Percentiles rank a stretch among this genome's conserved stretches.
phyloP scores from a whole-genome alignment of 495 filamentous ascomycete species.

The Niebla homalea region DNA sequence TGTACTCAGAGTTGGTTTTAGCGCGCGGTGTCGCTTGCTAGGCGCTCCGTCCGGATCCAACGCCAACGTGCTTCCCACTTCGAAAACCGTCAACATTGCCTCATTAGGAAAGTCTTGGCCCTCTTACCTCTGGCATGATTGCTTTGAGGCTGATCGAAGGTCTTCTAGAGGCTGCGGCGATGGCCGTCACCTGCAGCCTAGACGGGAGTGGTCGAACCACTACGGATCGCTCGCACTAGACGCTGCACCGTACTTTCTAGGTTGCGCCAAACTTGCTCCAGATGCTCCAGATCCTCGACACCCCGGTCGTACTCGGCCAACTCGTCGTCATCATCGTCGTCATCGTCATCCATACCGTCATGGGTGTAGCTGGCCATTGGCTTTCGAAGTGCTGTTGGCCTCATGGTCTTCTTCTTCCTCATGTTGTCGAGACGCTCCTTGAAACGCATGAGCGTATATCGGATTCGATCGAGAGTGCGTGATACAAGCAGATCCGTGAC shows the following conservation, averaged over 20 bases:
- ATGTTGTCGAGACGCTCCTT: constrained; percentile 4
- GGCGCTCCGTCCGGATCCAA: too few species aligned
- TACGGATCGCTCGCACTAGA: constrained; percentile 2
- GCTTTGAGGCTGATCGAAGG: neutral
- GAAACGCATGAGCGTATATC: constrained; percentile 2
- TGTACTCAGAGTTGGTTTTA: too few species aligned
- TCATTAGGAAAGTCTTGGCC: too few species aligned
- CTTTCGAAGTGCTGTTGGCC: neutral
- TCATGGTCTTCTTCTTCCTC: neutral
- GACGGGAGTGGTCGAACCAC: neutral
- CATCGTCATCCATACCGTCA: neutral
- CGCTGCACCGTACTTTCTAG: constrained; percentile 9
- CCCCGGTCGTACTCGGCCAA: neutral
- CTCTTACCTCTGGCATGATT: too few species aligned
- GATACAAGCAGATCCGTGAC: constrained; percentile 3
- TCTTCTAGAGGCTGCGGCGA: neutral
- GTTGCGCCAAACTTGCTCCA: constrained; percentile 7
- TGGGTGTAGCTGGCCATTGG: neutral
- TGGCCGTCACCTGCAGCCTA: neutral
- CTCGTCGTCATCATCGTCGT: neutral
- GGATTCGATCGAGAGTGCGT: constrained; percentile 4
- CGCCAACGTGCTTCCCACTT: too few species aligned
- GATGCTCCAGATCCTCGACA: constrained; percentile 5
- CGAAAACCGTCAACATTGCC: too few species aligned
- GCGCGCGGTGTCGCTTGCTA: too few species aligned